Percentiles rank a stretch among this genome's conserved stretches.
These are phyloP conservation scores for Rutstroemia sydowiana DNA, from an alignment of 2,329 filamentous ascomycete genomes.

Conservation along the genomic window DNA sequence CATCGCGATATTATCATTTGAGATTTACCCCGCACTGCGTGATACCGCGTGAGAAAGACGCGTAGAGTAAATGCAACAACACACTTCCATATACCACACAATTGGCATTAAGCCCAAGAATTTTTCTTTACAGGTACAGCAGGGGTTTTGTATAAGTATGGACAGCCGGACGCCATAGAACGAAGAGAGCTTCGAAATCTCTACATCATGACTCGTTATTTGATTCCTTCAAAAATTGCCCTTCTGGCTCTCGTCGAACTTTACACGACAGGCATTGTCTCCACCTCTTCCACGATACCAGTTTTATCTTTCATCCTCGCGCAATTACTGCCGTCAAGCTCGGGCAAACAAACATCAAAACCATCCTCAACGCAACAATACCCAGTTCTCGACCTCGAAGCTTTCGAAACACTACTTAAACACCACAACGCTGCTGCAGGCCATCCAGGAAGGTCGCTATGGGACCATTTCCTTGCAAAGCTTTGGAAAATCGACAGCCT, in stretches of 20 bases:
- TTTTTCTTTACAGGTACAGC: too few species aligned
- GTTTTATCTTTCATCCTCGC: conserved; percentile 74
- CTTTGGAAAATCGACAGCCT: conserved; percentile 81
- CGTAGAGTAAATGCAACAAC: too few species aligned
- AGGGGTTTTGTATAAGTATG: neutral
- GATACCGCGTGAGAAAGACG: too few species aligned
- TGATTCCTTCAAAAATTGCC: conserved; percentile 84
- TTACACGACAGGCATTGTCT: conserved; percentile 66
- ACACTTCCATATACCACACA: too few species aligned
- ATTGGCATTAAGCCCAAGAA: too few species aligned
- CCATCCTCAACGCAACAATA: conserved; percentile 33
- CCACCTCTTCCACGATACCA: conserved; percentile 62
- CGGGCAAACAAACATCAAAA: conserved; percentile 19
- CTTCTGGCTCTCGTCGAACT: conserved; percentile 74
- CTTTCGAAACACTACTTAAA: conserved; percentile 52
- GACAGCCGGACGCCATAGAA: neutral
- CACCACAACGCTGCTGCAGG: conserved; percentile 45
- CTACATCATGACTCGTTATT: conserved; percentile 62
- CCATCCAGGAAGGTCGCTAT: conserved; percentile 72
- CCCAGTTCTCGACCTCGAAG: conserved; percentile 43
- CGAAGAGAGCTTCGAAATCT: neutral
- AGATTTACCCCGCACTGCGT: too few species aligned
- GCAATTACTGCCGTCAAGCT: conserved; percentile 51
- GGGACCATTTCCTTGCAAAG: conserved; percentile 74
- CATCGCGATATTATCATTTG: too few species aligned